Evolutionary conservation across 331 rosid species (phyloP).

Genomic region (Quercus tomentella): DNA sequence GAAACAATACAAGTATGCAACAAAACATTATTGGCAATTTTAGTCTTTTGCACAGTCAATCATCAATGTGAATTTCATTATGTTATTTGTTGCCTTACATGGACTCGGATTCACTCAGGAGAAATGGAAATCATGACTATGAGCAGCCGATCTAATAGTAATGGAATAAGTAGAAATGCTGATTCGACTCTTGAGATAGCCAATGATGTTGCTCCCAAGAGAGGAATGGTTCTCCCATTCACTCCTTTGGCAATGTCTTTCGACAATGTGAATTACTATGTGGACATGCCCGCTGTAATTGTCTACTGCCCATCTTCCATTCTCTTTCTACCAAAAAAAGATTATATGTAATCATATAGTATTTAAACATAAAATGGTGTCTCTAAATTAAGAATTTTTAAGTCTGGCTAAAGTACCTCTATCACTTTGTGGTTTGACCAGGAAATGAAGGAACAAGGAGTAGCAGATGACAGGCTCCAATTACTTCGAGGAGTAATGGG

Average conservation of each 20-base stretch:
- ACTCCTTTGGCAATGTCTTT: constrained; percentile 97
- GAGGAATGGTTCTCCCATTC: constrained; percentile 95
- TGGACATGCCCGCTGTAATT: constrained; percentile 93
- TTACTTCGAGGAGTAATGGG: constrained; percentile 74
- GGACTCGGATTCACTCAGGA: constrained; percentile 38
- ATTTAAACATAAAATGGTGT: no score
- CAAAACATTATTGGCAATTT: background rate
- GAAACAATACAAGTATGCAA: constrained; percentile 60
- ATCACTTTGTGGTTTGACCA: constrained; percentile 17
- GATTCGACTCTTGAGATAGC: constrained; percentile 39
- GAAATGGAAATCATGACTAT: constrained; percentile 74
- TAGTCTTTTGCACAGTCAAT: background rate
- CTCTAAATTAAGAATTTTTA: no score
- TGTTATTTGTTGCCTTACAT: background rate
- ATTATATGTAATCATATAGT: no score
- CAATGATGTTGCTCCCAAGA: constrained; percentile 64
- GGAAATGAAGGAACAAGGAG: constrained; percentile 96
- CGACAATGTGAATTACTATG: constrained; percentile 69
- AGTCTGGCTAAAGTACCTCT: background rate
- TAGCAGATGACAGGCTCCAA: constrained; percentile 72
- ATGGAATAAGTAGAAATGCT: constrained; percentile 23
- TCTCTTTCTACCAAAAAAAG: background rate
- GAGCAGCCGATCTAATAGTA: constrained; percentile 52
- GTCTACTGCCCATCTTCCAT: constrained; percentile 14
- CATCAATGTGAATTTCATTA: background rate